Evolutionary conservation across 1,284 basidiomycete genomes (phyloP), one percentile per base, ranked within the genome.

Genomic region (Puccinia coronata): DNA sequence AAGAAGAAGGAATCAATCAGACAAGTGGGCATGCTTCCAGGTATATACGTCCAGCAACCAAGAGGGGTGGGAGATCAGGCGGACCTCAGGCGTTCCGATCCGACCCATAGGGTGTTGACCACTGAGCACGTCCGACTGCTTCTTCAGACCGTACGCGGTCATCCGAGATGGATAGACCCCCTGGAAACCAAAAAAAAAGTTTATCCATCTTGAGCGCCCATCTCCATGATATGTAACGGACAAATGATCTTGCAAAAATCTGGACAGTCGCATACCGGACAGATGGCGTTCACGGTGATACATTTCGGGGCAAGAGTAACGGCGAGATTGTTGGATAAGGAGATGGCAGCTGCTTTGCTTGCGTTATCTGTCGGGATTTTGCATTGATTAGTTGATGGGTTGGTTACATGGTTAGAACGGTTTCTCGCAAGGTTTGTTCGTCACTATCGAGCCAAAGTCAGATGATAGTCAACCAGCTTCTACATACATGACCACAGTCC

Each of bases 341-440:
- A 85, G 36, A 86, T 84, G 31, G 85, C 85, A 14, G 86, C 86
- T 6, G 86, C 86, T 83, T 86, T 86, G 23, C 84, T 85, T 11
- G 86, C 85, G 82, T 86, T 85, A 59, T 82, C 80, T 82, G 34
- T 12, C 18, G 1, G 11, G 51, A 25, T 41, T 53, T 36, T 53
- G n/a, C n/a, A n/a, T 12, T 39, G 28, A 69, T 36, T n/a, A 36
- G 4, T 69, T n/a, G n/a, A n/a, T n/a, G n/a, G n/a, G n/a, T n/a
- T n/a, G n/a, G n/a, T n/a, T n/a, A n/a, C n/a, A n/a, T n/a, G n/a
- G n/a, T n/a, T n/a, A n/a, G n/a, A n/a, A n/a, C n/a, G n/a, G n/a
- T n/a, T n/a, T n/a, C n/a, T n/a, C n/a, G n/a, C n/a, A n/a, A n/a
- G n/a, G n/a, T n/a, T n/a, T n/a, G n/a, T n/a, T n/a, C n/a, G n/a